Base-by-base conservation (phyloP, 352 stramenopile genomes). In the Peronospora destructor region DNA sequence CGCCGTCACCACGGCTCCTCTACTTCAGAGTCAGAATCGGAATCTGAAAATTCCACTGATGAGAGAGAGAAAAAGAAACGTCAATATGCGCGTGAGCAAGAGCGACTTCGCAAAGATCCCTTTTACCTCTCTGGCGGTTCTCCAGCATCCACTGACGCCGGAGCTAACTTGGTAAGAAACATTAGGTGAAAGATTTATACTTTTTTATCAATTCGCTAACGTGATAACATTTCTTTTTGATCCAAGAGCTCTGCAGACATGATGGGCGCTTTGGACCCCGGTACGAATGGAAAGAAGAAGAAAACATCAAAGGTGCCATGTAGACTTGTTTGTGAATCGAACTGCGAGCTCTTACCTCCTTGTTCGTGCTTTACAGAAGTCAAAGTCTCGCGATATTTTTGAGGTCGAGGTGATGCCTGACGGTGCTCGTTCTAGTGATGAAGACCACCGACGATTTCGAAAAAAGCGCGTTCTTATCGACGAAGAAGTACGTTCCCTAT, bases 321-420 rank as follows among this genome's bases (percentile, higher is more conserved):
- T 9, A 21, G 4, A 37, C 13, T 16, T 23, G 19, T 3, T 0
- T 0, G n/a, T 21, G 3, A 32, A 1, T 42, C 34, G 10, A 36
- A 37, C 4, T 54, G 8, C 23, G 28, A 4, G 38, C 12, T 34
- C 26, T 30, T 30, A 10, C 26, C 5, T 10, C 26, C 8, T 17
- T 19, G 21, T 43, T 23, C 26, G 0, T 43, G 4, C 21, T 32
- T 16, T 38, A 47, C 39, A 76, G 59, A 58, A 69, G 39, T 72
- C 73, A 40, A 79, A 77, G 53, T 68, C 64, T 40, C 68, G 68
- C 21, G 56, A 73, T 42, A 56, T 92, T 47, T 34, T 84, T n/a
- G 72, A 88, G 41, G 71, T 87, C 36, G 77, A 89, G 21, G 46
- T 90, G 12, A 89, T 91, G 79, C 82, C 82, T 9, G 82, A 91